A percentile compares a stretch with the other conserved stretches of the same genome.
Evolutionary conservation across 371 early-diverging fungal species (phyloP).

Genomic region (Rozella allomycis): DNA sequence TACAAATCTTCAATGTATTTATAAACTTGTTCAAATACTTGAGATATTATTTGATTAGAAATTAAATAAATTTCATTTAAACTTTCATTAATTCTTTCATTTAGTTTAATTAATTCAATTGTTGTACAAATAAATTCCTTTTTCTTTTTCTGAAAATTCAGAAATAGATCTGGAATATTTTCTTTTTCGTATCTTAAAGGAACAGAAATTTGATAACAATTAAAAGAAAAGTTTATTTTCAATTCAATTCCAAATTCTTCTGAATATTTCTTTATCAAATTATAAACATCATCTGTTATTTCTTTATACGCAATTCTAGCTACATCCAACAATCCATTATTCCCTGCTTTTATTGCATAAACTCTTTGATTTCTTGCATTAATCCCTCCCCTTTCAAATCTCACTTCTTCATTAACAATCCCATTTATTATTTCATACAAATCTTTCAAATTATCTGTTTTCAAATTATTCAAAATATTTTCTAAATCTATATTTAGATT

Average conservation of each 20-base stretch:
- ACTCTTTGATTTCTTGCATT: slow-evolving; percentile 64
- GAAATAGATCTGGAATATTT: slow-evolving; percentile 28
- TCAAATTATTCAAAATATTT: too few species aligned
- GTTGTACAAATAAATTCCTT: slow-evolving; percentile 45
- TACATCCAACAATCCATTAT: slow-evolving; percentile 71
- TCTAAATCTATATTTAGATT: too few species aligned
- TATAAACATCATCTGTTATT: slow-evolving; percentile 54
- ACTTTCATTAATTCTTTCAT: slow-evolving; percentile 47
- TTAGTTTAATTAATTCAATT: slow-evolving; percentile 38
- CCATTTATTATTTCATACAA: slow-evolving; percentile 20
- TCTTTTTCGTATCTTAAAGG: slow-evolving; percentile 7
- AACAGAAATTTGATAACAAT: slow-evolving; percentile 16
- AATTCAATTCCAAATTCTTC: slow-evolving; percentile 32
- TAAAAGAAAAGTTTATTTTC: slow-evolving; percentile 39
- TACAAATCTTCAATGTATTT: slow-evolving; percentile 41
- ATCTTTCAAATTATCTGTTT: too few species aligned
- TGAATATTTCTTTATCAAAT: slow-evolving; percentile 35
- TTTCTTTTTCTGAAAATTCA: slow-evolving; percentile 32
- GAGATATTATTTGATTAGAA: slow-evolving; percentile 40
- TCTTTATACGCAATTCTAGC: slow-evolving; percentile 67
- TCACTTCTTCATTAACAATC: slow-evolving; percentile 40
- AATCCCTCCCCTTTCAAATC: slow-evolving; percentile 39
- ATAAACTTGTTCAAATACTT: slow-evolving; percentile 32
- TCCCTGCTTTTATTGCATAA: slow-evolving; percentile 56
- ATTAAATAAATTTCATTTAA: slow-evolving; percentile 57